Conservation (phyloP, 2,329 filamentous ascomycete genomes). For the Pseudogymnoascus sp. region DNA sequence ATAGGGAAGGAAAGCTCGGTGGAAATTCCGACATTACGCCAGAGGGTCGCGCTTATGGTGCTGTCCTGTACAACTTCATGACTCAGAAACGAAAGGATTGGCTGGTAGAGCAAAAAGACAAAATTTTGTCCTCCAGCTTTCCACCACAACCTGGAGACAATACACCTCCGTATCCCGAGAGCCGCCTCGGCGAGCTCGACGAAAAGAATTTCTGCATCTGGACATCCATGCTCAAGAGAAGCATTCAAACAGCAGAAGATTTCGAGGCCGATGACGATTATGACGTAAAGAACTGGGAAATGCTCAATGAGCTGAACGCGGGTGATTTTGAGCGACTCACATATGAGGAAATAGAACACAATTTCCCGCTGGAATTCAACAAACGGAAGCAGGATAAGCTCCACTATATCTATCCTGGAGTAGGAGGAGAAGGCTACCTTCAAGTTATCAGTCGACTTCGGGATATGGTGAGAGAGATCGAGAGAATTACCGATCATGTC, state of each 20-base stretch:
- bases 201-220: conserved; percentile 95
- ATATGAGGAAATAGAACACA: conserved; percentile 78
- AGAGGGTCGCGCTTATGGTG: conserved; percentile 71
- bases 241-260: conserved; percentile 77
- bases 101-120: conserved; percentile 75
- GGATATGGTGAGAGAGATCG: conserved; percentile 92
- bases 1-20: conserved; percentile 79
- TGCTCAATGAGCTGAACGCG: conserved; percentile 93
- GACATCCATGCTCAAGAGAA: conserved; percentile 93
- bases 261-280: conserved; percentile 91
- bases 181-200: conserved; percentile 53
- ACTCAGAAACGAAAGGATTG: conserved; percentile 72
- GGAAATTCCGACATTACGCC: conserved; percentile 81
- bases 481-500: conserved; percentile 93
- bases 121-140: conserved; percentile 68
- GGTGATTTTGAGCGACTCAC: conserved; percentile 92
- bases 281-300: conserved; percentile 94
- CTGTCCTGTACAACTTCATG: conserved; percentile 76
- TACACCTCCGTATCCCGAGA: conserved; percentile 90
- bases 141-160: conserved; percentile 87
- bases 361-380: conserved; percentile 72
- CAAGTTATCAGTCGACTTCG: conserved; percentile 94
- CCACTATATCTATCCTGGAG: conserved; percentile 91
- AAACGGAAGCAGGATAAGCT: conserved; percentile 81
- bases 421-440: conserved; percentile 91